These are phyloP conservation scores for Trichoderma koningiopsis DNA, from an alignment of 2,329 filamentous ascomycete species.

Conservation along the genomic window DNA sequence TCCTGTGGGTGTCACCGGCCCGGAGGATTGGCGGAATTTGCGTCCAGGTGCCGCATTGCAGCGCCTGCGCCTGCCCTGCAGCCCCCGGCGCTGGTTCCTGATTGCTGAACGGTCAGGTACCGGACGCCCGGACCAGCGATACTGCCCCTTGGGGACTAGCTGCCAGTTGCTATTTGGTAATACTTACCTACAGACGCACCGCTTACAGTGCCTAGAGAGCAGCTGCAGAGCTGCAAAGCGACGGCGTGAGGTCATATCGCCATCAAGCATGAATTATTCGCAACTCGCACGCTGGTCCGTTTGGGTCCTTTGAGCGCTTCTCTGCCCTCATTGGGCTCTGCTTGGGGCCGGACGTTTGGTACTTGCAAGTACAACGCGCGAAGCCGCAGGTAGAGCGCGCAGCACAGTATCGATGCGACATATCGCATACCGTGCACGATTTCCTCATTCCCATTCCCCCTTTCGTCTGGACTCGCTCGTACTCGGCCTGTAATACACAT, in stretches of 20 bases:
- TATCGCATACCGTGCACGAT: slow-evolving; percentile 5
- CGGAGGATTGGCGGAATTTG: slow-evolving; percentile 22
- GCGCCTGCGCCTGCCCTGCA: slow-evolving; percentile 19
- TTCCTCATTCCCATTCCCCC: slow-evolving; percentile 13
- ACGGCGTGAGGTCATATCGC: slow-evolving; percentile 39
- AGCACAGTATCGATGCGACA: neutral
- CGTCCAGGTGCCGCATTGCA: slow-evolving; percentile 23
- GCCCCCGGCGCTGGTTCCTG: slow-evolving; percentile 33
- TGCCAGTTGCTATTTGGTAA: slow-evolving; percentile 38
- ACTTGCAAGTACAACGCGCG: neutral
- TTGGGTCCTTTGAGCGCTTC: neutral
- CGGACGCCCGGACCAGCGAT: slow-evolving; percentile 34
- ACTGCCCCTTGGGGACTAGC: slow-evolving; percentile 38
- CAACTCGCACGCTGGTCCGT: neutral
- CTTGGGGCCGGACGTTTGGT: neutral
- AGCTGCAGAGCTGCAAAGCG: neutral
- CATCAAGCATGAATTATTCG: slow-evolving; percentile 29
- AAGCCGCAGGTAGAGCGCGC: neutral
- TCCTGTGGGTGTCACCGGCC: slow-evolving; percentile 6
- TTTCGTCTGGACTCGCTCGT: slow-evolving; percentile 5
- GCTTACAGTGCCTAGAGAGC: neutral
- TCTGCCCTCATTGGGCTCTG: neutral
- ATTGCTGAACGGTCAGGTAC: slow-evolving; percentile 39
- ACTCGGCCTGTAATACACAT: neutral
- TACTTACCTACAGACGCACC: slow-evolving; percentile 22